Percentiles rank a stretch among this genome's conserved stretches.
Conservation (phyloP, 371 early-diverging fungal genomes). For the Lichtheimia ornata region DNA sequence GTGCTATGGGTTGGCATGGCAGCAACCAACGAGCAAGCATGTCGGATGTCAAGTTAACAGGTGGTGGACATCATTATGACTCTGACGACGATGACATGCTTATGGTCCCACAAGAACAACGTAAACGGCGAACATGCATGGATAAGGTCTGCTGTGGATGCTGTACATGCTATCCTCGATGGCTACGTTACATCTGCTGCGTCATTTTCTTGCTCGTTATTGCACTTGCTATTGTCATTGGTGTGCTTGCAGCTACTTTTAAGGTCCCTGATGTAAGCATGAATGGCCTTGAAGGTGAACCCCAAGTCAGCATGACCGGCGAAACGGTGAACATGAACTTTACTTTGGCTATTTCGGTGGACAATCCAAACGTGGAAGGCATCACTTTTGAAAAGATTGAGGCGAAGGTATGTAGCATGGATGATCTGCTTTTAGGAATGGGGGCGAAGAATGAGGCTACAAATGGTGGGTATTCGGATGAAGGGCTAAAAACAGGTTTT, state of each 20-base stretch:
- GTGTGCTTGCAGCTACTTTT: slow-evolving; percentile 42
- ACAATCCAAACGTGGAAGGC: slow-evolving; percentile 59
- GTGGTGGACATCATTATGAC: slow-evolving; percentile 10
- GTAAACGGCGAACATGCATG: slow-evolving; percentile 28
- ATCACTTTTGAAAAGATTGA: slow-evolving; percentile 55
- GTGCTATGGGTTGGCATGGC: slow-evolving; percentile 12
- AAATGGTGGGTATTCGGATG: too few species aligned
- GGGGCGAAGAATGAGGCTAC: too few species aligned
- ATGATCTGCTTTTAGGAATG: background rate
- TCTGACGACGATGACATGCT: slow-evolving; percentile 19
- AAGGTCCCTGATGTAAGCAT: slow-evolving; percentile 39
- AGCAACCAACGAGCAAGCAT: slow-evolving; percentile 22
- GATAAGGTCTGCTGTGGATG: slow-evolving; percentile 50
- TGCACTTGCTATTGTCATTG: slow-evolving; percentile 36
- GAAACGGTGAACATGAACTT: slow-evolving; percentile 28
- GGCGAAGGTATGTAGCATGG: slow-evolving; percentile 58
- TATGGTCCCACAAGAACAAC: slow-evolving; percentile 11
- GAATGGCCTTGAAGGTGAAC: slow-evolving; percentile 34
- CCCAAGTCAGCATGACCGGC: slow-evolving; percentile 24
- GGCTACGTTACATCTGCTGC: slow-evolving; percentile 43
- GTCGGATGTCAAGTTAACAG: slow-evolving; percentile 27
- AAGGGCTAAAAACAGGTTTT: too few species aligned
- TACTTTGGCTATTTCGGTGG: slow-evolving; percentile 42
- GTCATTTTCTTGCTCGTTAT: slow-evolving; percentile 33
- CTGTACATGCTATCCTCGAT: slow-evolving; percentile 47